Conservation (phyloP, 1,284 basidiomycete species). For the Exobasidium rhododendri region DNA sequence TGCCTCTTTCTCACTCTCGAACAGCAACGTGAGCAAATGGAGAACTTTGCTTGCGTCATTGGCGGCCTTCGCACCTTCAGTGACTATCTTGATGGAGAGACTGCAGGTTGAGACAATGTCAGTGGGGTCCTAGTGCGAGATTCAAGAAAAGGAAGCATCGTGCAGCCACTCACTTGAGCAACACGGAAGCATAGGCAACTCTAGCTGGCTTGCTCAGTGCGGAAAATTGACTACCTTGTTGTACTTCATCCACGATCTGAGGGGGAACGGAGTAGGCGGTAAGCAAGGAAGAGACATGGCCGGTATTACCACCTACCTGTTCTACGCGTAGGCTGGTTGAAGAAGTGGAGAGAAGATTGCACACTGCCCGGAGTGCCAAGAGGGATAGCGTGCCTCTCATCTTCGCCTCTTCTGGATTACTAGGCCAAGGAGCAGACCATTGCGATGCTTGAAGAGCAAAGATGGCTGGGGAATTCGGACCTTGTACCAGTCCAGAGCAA, state of each 20-base stretch:
- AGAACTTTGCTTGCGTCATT: not conserved
- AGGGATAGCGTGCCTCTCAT: constrained; percentile 78
- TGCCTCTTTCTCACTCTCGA: constrained; percentile 15
- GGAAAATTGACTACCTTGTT: constrained; percentile 30
- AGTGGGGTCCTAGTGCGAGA: constrained; percentile 13
- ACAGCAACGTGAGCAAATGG: not conserved
- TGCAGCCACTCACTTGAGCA: constrained; percentile 67
- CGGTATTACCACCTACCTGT: constrained; percentile 58
- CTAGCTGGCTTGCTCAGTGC: constrained; percentile 68
- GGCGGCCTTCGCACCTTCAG: not conserved
- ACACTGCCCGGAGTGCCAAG: constrained; percentile 74
- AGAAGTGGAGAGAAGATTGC: constrained; percentile 64
- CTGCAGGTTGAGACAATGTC: constrained; percentile 22
- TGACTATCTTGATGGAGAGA: constrained; percentile 39
- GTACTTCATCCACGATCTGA: too few species aligned
- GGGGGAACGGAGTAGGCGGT: too few species aligned
- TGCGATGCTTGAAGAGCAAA: constrained; percentile 68
- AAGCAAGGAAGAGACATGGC: constrained; percentile 63
- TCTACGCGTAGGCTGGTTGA: not conserved
- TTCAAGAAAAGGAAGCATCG: not conserved
- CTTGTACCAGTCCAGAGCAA: constrained; percentile 60
- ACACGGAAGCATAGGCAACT: constrained; percentile 69
- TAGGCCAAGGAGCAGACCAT: constrained; percentile 64
- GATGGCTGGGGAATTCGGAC: constrained; percentile 63
- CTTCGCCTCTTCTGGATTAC: constrained; percentile 59